Percentiles rank a stretch among this genome's conserved stretches.
Conservation (phyloP, 2,329 filamentous ascomycete species). For the Didymella glomerata region DNA sequence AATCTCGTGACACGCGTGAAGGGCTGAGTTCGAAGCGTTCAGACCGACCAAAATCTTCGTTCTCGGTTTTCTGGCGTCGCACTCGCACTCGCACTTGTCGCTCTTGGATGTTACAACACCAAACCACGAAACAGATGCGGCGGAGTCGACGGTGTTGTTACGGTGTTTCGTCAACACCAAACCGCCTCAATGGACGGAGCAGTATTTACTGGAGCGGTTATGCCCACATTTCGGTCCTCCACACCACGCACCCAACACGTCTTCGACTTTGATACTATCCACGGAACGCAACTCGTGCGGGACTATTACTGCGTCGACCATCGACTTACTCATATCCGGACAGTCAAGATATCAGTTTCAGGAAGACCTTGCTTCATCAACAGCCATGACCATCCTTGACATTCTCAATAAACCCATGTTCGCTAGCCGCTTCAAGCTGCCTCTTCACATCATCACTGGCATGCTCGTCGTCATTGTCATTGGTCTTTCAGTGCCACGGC, state of each 20-base stretch:
- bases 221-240: not conserved
- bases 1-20: not conserved
- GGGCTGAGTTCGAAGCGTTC: conserved; percentile 16
- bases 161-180: conserved; percentile 4
- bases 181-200: not conserved
- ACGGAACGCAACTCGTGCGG: not conserved
- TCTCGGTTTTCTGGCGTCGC: conserved; percentile 9
- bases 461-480: conserved; percentile 25
- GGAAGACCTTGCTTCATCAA: not conserved
- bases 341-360: not conserved
- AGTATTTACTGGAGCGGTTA: conserved; percentile 11
- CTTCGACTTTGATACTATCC: not conserved
- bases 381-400: conserved; percentile 23
- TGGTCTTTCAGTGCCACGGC: conserved; percentile 28
- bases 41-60: conserved; percentile 13
- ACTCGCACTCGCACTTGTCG: conserved; percentile 23
- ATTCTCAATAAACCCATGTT: conserved; percentile 40
- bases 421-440: conserved; percentile 27
- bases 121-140: conserved; percentile 19
- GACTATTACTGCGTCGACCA: not conserved
- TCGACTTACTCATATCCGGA: not conserved
- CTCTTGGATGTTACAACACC: conserved; percentile 14
- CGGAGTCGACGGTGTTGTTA: conserved; percentile 13
- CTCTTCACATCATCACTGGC: conserved; percentile 25
- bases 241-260: not conserved